Evolutionary conservation across 495 filamentous ascomycete genomes (phyloP), one percentile per base, ranked within the genome.

Genomic region (Xylaria bambusicola): DNA sequence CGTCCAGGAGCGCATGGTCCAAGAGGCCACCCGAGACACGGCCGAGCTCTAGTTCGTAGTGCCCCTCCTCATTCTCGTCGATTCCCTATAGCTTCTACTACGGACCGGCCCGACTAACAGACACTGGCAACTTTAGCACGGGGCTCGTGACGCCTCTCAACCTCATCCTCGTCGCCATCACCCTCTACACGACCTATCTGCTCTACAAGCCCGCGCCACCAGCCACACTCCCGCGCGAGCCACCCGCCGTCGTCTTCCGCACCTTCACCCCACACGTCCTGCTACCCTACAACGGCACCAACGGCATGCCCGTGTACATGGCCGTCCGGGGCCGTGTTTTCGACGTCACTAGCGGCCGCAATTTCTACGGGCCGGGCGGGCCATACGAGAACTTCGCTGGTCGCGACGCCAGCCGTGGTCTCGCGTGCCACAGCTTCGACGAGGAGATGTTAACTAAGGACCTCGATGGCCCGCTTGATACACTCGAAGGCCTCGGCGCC

Each of bases 381-480:
- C 91, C 91, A 5, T 97, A 97, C 72, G 87, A 86, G 70, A 97
- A 96, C 76, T 97, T 97, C 62, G 93, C 93, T 0, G 93, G 93
- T 8, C 84, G 91, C n/a, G 93, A 97, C 66, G 94, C 94, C n/a
- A 90, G 84, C 55, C 82, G 94, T 46, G 94, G 94, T 9, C 75
- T 98, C 61, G 95, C 94, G 3, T 89, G 82, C 74, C 90, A 92
- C 62, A 96, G 91, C 76, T 98, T 98, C 71, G 95, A 97, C 68
- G 88, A 92, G 78, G 88, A 92, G 4, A 96, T 98, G 94, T 75
- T 98, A 77, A 98, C 94, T 35, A 88, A 95, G 77, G 89, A 97
- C 71, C 73, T 98, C 52, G 83, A 93, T 42, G 92, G 85, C 3
- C 92, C 93, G 23, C 75, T 98, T 58, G 95, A 98, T 73, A 86